A percentile compares a stretch with the other conserved stretches of the same genome.
These are phyloP conservation scores for Eutypa lata DNA, from an alignment of 2,329 filamentous ascomycete genomes.

Conservation along the genomic window DNA sequence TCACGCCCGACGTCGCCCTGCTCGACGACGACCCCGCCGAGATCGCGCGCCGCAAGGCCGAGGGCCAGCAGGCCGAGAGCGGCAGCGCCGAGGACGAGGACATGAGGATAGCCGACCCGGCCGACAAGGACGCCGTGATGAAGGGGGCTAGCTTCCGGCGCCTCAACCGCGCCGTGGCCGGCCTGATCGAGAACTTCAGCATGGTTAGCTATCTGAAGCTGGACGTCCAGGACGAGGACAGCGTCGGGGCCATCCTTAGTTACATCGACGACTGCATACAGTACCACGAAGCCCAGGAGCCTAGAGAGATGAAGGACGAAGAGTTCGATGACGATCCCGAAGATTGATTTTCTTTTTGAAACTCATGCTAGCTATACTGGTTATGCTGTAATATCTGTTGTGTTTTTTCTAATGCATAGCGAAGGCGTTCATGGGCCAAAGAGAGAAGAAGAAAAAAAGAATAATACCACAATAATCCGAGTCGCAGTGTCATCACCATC, in stretches of 20 bases:
- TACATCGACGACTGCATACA: conserved; percentile 51
- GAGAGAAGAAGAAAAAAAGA: too few species aligned
- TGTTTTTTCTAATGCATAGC: conserved; percentile 21
- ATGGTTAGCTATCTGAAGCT: conserved; percentile 95
- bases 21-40: conserved; percentile 75
- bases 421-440: conserved; percentile 20
- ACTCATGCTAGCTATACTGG: neutral
- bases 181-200: conserved; percentile 93
- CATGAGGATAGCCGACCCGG: conserved; percentile 57
- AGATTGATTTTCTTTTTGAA: conserved; percentile 2
- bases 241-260: conserved; percentile 65
- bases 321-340: conserved; percentile 26
- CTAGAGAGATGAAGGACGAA: conserved; percentile 30
- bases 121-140: conserved; percentile 69
- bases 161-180: conserved; percentile 83
- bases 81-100: conserved; percentile 49
- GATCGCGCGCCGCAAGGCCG: conserved; percentile 36
- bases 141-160: conserved; percentile 76
- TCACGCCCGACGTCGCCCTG: conserved; percentile 79
- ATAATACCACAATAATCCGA: conserved; percentile 15
- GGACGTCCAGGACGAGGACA: conserved; percentile 88
- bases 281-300: conserved; percentile 33
- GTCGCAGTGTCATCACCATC: too few species aligned
- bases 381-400: neutral
- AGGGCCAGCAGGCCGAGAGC: conserved; percentile 13